These are phyloP conservation scores for Echinochloa phyllopogon DNA, from an alignment of 176 grass and related monocot genomes.

Conservation along the genomic window DNA sequence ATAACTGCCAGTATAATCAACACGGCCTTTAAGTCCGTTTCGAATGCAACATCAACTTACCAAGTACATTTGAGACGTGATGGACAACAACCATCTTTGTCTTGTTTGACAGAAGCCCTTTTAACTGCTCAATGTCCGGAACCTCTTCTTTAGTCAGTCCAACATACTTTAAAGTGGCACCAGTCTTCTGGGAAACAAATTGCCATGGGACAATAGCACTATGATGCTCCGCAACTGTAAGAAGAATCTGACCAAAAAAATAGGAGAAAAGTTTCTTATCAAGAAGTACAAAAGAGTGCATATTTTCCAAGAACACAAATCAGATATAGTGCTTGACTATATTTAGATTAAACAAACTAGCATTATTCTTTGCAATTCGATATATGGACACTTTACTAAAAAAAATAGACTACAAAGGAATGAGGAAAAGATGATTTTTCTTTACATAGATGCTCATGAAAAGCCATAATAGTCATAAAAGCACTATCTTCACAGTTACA, in stretches of 20 bases:
- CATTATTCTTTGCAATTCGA: slow-evolving; percentile 24
- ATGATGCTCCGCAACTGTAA: slow-evolving; percentile 91
- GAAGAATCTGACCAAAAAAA: slow-evolving; percentile 61
- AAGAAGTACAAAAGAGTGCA: slow-evolving; percentile 12
- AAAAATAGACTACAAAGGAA: slow-evolving; percentile 18
- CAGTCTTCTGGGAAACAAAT: slow-evolving; percentile 81
- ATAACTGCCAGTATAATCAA: slow-evolving; percentile 2
- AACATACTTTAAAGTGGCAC: slow-evolving; percentile 90
- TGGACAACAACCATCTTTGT: slow-evolving; percentile 91
- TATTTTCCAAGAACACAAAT: slow-evolving; percentile 24
- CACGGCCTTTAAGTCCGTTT: slow-evolving; percentile 8
- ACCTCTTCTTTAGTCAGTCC: slow-evolving; percentile 78
- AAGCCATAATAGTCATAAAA: not conserved
- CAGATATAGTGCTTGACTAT: not conserved
- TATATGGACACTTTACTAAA: slow-evolving; percentile 23
- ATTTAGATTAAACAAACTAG: not conserved
- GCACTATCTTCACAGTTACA: not conserved
- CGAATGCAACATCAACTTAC: slow-evolving; percentile 49
- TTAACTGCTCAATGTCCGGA: slow-evolving; percentile 87
- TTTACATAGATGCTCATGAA: not conserved
- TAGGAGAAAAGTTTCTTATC: slow-evolving; percentile 11
- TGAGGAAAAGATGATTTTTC: not conserved
- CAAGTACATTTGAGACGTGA: slow-evolving; percentile 89
- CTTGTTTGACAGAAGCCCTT: slow-evolving; percentile 76
- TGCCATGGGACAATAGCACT: slow-evolving; percentile 95